Evolutionary conservation across 257 asterid species (phyloP).

Genomic region (Linaria vulgaris): DNA sequence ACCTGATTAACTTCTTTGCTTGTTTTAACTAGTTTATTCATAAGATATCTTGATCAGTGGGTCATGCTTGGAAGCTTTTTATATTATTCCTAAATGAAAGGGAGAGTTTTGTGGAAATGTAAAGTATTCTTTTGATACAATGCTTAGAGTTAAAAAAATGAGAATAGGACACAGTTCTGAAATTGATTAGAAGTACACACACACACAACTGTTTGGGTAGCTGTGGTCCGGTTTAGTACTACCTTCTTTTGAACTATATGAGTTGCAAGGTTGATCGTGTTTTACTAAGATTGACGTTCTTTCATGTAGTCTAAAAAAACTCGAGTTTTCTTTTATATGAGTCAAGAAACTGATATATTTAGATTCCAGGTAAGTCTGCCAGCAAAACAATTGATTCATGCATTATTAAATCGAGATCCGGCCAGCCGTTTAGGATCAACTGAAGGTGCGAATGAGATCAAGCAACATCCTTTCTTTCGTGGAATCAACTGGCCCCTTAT

Average conservation of each 20-base stretch:
- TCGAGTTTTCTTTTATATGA: not conserved
- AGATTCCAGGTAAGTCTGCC: slow-evolving; percentile 63
- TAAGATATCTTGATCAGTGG: too few relatives aligned
- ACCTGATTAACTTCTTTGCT: too few relatives aligned
- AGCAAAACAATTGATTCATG: slow-evolving; percentile 81
- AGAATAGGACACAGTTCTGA: not conserved
- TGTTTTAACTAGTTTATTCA: too few relatives aligned
- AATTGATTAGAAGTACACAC: not conserved
- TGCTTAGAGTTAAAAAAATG: too few relatives aligned
- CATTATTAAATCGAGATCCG: slow-evolving; percentile 79
- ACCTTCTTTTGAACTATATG: not conserved
- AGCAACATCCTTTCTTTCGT: slow-evolving; percentile 80
- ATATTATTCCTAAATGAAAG: too few relatives aligned
- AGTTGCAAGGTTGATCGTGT: not conserved
- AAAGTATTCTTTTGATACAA: too few relatives aligned
- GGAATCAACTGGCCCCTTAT: slow-evolving; percentile 91
- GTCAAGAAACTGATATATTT: slow-evolving; percentile 7
- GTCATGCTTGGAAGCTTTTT: too few relatives aligned
- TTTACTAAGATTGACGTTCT: not conserved
- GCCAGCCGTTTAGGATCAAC: slow-evolving; percentile 79
- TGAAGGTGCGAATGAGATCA: slow-evolving; percentile 87
- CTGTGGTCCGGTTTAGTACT: not conserved
- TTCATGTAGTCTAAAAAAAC: not conserved
- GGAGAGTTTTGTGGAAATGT: too few relatives aligned
- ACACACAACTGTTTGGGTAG: not conserved